These are phyloP conservation scores for Picochlorum costavermella DNA, from an alignment of 139 green algal genomes.

Conservation along the genomic window DNA sequence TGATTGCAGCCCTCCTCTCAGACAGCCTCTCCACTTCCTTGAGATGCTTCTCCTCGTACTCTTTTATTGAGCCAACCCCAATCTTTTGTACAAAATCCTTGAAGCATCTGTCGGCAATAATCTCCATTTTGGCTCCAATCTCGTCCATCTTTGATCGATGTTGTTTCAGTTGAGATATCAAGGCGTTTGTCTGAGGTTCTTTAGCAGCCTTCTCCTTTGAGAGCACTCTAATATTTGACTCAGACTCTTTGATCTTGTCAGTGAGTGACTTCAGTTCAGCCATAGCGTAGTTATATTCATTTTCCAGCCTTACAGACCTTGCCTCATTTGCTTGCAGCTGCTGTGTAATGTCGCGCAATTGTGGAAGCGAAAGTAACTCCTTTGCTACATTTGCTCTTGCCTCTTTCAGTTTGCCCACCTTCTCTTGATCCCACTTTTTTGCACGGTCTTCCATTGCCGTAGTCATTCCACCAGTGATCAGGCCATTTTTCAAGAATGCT, in stretches of 20 bases:
- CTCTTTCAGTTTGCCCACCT: constrained; percentile 47
- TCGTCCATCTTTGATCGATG: constrained; percentile 29
- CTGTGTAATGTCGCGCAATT: constrained; percentile 10
- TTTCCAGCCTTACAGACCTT: constrained; percentile 36
- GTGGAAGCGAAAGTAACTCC: constrained; percentile 31
- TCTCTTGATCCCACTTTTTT: constrained; percentile 54
- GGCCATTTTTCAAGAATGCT: constrained; percentile 71
- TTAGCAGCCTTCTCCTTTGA: constrained; percentile 23
- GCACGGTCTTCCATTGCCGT: constrained; percentile 37
- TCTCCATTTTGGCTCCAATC: constrained; percentile 44
- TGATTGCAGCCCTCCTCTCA: constrained; percentile 18
- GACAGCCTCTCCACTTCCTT: constrained; percentile 33
- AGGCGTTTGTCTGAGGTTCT: constrained; percentile 19
- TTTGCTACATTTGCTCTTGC: not conserved
- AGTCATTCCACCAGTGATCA: constrained; percentile 64
- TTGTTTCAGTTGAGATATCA: constrained; percentile 34
- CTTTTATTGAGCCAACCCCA: constrained; percentile 74
- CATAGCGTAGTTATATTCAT: constrained; percentile 21
- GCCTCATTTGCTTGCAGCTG: constrained; percentile 20
- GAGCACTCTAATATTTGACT: constrained; percentile 20
- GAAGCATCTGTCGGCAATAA: constrained; percentile 21
- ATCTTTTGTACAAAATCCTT: constrained; percentile 31
- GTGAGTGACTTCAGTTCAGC: constrained; percentile 23
- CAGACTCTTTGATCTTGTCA: constrained; percentile 12
- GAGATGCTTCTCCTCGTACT: constrained; percentile 74